Evolutionary conservation across 768 basidiomycete species (phyloP), one percentile per base, ranked within the genome.

Genomic region (Podaxis rugospora): DNA sequence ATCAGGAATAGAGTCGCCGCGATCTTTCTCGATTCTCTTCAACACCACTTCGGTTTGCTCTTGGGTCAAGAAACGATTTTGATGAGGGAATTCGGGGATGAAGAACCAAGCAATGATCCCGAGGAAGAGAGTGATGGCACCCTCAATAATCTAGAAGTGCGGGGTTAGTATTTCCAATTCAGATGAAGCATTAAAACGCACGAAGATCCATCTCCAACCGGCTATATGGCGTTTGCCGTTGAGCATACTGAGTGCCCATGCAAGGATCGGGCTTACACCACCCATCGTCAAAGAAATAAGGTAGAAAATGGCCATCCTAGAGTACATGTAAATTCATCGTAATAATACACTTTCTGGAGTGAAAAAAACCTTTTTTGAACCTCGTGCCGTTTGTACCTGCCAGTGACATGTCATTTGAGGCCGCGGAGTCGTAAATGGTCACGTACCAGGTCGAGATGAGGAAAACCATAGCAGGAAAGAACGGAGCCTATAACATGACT

Each of bases 381-480:
- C 63, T 73, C 72, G 53, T 72, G 69, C 5, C 72, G 69, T 16
- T 64, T 70, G 55, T 66, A 72, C 55, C 59, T 59, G 49, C 36
- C 7, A 27, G 5, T 28, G 25, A 47, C 11, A 32, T 35, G 50
- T 28, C 18, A 51, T 11, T 13, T 7, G 23, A 42, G 2, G 28
- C 3, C 5, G 18, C 40, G n/a, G 36, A 27, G 25, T 32, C 7
- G 23, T 25, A 6, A 32, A 40, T 27, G 11, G 10, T 37, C 14
- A 27, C 66, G 56, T 65, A 77, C 80, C 81, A 81, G 36, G 78
- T 78, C 3, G 79, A 76, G 44, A 81, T 76, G 55, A 82, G 71
- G 65, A 76, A 81, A 9, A 80, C 64, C 63, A 81, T 70, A 7
- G 75, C 74, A 16, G 81, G 79, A 68, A 78, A 80, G 63, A 80